Base-by-base conservation (phyloP, 257 asterid genomes). In the Fraxinus quadrangulata region DNA sequence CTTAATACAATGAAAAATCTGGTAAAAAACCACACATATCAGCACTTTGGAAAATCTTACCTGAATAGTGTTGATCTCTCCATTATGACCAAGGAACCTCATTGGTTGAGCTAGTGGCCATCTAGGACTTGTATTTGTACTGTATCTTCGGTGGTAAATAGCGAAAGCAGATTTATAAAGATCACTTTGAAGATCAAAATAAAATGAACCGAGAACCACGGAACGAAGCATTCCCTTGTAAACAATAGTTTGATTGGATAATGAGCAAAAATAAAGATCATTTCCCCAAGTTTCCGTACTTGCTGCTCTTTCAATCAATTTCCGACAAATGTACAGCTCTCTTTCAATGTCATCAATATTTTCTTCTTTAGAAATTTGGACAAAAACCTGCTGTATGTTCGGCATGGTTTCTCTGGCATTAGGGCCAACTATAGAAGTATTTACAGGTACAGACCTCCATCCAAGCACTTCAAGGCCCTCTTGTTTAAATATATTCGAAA, bases 71-170 rank as follows among this genome's bases (percentile, higher is more conserved):
- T 96, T 96, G 89, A 96, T 96, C 90, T 96, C 98, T 80, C 99
- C 99, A 86, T 96, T 96, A 83, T 96, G 99, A 81, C 99, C 99
- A 75, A 96, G 97, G 77, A 96, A 96, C 89, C 98, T 90, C 99
- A 96, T 96, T 70, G 99, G 99, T 74, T 93, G 99, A 80, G 98
- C 99, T 69, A 96, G 89, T 75, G 97, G 98, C 99, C 99, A 96
- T 84, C 97, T 89, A 23, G 99, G 99, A 83, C 92, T 96, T 72
- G 99, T 96, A 84, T 96, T 96, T 39, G 99, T 96, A 86, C 99
- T 96, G 93, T 79, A 96, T 84, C 99, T 86, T 81, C 99, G 91
- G 81, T 96, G 98, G 85, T 96, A 96, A 81, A 96, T 96, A 73
- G 99, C 98, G 70, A 96, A 90, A 37, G 99, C 91, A n/a, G 99